Conservation (phyloP, 2,329 filamentous ascomycete species). For the Trichophyton rubrum region DNA sequence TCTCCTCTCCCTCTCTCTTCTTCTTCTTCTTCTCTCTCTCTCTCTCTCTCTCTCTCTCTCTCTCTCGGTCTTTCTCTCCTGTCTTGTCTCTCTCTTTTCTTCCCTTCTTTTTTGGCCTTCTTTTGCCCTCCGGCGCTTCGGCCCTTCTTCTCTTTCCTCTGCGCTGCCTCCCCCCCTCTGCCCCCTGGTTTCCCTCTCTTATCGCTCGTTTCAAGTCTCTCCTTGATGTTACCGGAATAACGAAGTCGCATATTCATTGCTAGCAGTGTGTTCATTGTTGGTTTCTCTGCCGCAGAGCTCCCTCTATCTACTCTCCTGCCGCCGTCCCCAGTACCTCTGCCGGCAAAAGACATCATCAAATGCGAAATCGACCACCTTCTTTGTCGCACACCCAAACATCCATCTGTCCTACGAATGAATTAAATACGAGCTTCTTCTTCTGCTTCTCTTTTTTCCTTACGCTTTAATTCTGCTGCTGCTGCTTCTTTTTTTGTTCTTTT, state of each 20-base stretch:
- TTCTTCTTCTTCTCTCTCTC: neutral
- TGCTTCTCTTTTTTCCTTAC: neutral
- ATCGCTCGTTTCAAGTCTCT: constrained; percentile 7
- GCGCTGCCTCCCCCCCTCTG: constrained; percentile 8
- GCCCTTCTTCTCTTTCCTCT: constrained; percentile 11
- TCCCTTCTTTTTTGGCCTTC: neutral
- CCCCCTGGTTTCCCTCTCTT: constrained; percentile 1
- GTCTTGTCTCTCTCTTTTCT: neutral
- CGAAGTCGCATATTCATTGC: neutral
- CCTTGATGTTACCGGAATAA: constrained; percentile 3
- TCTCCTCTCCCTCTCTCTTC: neutral
- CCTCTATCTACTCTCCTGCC: no score
- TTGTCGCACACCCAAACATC: constrained; percentile 5
- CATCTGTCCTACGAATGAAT: constrained; percentile 6
- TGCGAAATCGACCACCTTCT: constrained; percentile 4
- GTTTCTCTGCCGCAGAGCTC: no score
- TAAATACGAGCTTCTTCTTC: constrained; percentile 5
- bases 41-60: neutral
- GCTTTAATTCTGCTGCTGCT: neutral
- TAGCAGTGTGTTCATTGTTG: constrained; percentile 3
- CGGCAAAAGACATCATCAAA: neutral
- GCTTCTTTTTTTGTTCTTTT: constrained; percentile 2
- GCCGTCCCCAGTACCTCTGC: neutral
- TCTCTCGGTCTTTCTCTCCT: neutral
- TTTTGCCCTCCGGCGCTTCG: neutral